Evolutionary conservation across 2,329 filamentous ascomycete genomes (phyloP), one percentile per base, ranked within the genome.

Genomic region (Cladophialophora exuberans): DNA sequence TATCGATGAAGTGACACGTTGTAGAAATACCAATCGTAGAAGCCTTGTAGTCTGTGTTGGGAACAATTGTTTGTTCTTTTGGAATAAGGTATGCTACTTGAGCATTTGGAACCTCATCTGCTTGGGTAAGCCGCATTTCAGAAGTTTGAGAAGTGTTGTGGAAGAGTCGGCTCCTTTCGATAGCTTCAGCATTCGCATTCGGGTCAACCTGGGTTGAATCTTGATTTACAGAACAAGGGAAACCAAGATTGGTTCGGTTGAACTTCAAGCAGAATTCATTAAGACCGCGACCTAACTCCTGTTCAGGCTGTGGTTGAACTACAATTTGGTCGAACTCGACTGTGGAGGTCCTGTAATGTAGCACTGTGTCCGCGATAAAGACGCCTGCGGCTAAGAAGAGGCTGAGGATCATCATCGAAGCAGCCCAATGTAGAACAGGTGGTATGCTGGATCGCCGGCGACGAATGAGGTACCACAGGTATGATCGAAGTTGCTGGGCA

Each of bases 311-410:
- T n/a, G 42, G n/a, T 5, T 20, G 28, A 6, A 55, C 23, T 13
- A 20, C 15, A 5, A 55, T 43, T 25, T 55, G 51, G 39, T 55
- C 52, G 28, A 52, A 48, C 11, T 43, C 28, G 15, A 52, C 20
- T 9, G 56, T 60, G n/a, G 59, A 50, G 6, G 59, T 62, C 6
- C 38, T 46, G 31, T 54, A 57, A 42, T 62, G 59, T 17, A 62
- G 25, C 17, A 33, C 38, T 6, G 57, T 52, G 25, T 62, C 59
- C 10, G 57, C 48, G n/a, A 57, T 33, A 46, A 54, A 53, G 6
- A 62, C 54, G 2, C 47, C 52, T 3, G 36, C 28, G 18, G 56
- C 53, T 22, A 60, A 33, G 3, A 56, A n/a, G 10, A 54, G 30
- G 20, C 36, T 41, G 4, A 54, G 31, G 13, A 52, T 38, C 30